Percentiles rank a stretch among this genome's conserved stretches.
These are phyloP conservation scores for Penicillium atrosanguineum DNA, from an alignment of 495 filamentous ascomycete species.

Conservation along the genomic window DNA sequence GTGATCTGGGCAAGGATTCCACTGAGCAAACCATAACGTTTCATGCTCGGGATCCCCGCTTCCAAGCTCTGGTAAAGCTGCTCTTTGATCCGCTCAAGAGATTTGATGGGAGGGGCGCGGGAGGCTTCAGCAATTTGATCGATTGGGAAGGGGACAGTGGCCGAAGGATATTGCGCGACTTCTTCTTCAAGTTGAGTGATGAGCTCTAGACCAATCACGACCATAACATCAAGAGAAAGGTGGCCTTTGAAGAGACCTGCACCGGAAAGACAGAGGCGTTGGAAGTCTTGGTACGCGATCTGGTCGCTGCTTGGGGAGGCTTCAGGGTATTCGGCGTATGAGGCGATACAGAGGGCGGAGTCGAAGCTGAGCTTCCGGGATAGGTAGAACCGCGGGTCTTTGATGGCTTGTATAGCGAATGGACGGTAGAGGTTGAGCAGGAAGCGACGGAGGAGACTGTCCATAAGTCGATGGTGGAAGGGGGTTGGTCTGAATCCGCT, in stretches of 20 bases:
- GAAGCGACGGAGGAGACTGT: slow-evolving; percentile 46
- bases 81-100: slow-evolving; percentile 14
- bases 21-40: slow-evolving; percentile 18
- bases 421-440: slow-evolving; percentile 45
- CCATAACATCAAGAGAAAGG: slow-evolving; percentile 27
- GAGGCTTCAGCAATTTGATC: slow-evolving; percentile 13
- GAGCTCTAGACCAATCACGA: slow-evolving; percentile 38
- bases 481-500: slow-evolving; percentile 24
- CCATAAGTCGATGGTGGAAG: slow-evolving; percentile 20
- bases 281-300: slow-evolving; percentile 28
- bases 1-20: slow-evolving; percentile 19
- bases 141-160: not conserved
- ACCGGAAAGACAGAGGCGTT: slow-evolving; percentile 25
- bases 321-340: slow-evolving; percentile 22
- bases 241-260: slow-evolving; percentile 44
- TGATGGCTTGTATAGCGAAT: slow-evolving; percentile 39
- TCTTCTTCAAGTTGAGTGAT: slow-evolving; percentile 36
- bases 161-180: slow-evolving; percentile 2
- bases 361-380: slow-evolving; percentile 48
- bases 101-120: slow-evolving; percentile 12
- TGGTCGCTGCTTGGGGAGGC: slow-evolving; percentile 19
- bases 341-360: slow-evolving; percentile 40
- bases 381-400: slow-evolving; percentile 47
- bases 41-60: slow-evolving; percentile 25
- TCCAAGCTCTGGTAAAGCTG: slow-evolving; percentile 15